Conservation (phyloP, 495 filamentous ascomycete genomes). For the Neurospora sp. region DNA sequence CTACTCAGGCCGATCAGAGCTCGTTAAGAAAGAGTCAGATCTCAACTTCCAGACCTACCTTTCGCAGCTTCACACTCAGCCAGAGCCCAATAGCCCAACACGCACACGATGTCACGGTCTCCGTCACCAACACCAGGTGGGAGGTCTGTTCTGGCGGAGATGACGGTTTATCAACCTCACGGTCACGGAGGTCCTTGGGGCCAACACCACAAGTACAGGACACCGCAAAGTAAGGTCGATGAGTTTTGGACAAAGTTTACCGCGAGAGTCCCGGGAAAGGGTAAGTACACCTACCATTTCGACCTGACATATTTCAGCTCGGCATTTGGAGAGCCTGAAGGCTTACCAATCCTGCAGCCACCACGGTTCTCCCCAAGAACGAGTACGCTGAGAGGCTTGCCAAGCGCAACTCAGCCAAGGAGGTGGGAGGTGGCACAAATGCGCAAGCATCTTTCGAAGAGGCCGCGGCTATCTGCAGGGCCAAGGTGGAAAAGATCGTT, state of each 20-base stretch:
- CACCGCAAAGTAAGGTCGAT: slow-evolving; percentile 62
- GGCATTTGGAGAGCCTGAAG: not conserved
- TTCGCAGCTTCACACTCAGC: not conserved
- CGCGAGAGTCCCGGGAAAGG: slow-evolving; percentile 49
- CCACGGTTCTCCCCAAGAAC: slow-evolving; percentile 64
- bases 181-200: not conserved
- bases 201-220: slow-evolving; percentile 29
- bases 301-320: not conserved
- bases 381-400: slow-evolving; percentile 57
- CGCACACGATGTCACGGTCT: not conserved
- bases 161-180: slow-evolving; percentile 6
- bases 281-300: slow-evolving; percentile 13
- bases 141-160: slow-evolving; percentile 13
- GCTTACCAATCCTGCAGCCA: slow-evolving; percentile 36
- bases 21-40: not conserved
- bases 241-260: slow-evolving; percentile 75
- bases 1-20: not conserved
- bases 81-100: not conserved
- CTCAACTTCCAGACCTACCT: not conserved
- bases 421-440: slow-evolving; percentile 16
- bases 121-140: not conserved
- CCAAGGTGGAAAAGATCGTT: slow-evolving; percentile 72
- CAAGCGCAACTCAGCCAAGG: slow-evolving; percentile 41
- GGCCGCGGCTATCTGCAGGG: slow-evolving; percentile 55
- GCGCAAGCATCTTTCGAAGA: slow-evolving; percentile 61